phyloP scores from a whole-genome alignment of 306 rosid genomes.

The Pueraria montana region DNA sequence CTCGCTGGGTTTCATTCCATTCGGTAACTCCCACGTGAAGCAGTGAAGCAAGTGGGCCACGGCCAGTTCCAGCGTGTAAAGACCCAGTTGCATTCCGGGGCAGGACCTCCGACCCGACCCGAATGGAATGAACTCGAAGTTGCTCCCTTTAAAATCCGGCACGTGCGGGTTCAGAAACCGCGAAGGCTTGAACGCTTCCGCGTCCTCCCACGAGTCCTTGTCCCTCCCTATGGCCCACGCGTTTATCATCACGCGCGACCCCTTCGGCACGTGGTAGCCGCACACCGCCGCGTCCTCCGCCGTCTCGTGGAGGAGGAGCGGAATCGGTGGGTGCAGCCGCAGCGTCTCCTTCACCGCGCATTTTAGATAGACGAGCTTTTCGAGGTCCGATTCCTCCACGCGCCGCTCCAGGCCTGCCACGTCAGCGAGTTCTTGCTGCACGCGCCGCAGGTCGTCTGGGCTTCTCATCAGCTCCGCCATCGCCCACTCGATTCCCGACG shows the following conservation, averaged over 20 bases:
- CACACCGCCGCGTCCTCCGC: slow-evolving; percentile 63
- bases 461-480: slow-evolving; percentile 73
- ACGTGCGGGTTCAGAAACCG: slow-evolving; percentile 59
- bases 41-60: slow-evolving; percentile 79
- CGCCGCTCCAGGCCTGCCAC: slow-evolving; percentile 71
- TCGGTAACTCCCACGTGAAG: slow-evolving; percentile 78
- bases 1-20: slow-evolving; percentile 79
- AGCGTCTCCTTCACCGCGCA: slow-evolving; percentile 72
- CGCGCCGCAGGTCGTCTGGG: slow-evolving; percentile 68
- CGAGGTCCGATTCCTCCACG: slow-evolving; percentile 70
- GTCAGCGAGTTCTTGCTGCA: slow-evolving; percentile 64
- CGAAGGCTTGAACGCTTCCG: slow-evolving; percentile 62
- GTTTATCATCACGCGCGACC: slow-evolving; percentile 78
- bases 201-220: slow-evolving; percentile 67
- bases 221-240: slow-evolving; percentile 82
- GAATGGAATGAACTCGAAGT: slow-evolving; percentile 85
- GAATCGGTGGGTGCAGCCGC: slow-evolving; percentile 88
- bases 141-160: slow-evolving; percentile 71
- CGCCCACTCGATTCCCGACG: slow-evolving; percentile 86
- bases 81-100: slow-evolving; percentile 86
- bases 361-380: slow-evolving; percentile 56
- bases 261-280: slow-evolving; percentile 66
- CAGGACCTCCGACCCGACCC: slow-evolving; percentile 94
- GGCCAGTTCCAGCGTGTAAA: slow-evolving; percentile 73
- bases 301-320: slow-evolving; percentile 86